These are phyloP conservation scores for Ceratocystis destructans DNA, from an alignment of 2,329 filamentous ascomycete genomes.

Conservation along the genomic window DNA sequence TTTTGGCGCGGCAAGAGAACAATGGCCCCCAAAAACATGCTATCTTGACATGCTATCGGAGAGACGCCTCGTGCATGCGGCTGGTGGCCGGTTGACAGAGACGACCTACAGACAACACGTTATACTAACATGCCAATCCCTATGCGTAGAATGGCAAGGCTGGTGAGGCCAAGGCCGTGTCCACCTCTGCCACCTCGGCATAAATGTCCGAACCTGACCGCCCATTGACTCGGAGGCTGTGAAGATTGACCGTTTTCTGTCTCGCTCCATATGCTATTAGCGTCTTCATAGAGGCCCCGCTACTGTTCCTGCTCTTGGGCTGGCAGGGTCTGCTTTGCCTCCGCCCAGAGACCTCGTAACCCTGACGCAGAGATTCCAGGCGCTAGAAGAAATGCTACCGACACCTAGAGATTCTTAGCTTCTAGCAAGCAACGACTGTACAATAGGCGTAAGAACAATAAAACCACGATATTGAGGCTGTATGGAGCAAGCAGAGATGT, in stretches of 20 bases:
- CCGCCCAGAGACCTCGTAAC: background rate
- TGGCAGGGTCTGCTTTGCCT: background rate
- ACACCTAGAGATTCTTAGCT: background rate
- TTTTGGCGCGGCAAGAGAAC: too few relatives aligned
- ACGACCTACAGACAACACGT: background rate
- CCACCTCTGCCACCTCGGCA: conserved; percentile 31
- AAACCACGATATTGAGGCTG: background rate
- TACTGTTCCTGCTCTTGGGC: background rate
- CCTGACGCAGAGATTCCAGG: background rate
- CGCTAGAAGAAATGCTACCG: background rate
- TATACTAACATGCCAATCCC: conserved; percentile 20
- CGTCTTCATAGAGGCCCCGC: background rate
- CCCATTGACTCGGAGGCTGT: background rate
- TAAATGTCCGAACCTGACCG: conserved; percentile 4
- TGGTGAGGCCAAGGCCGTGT: conserved; percentile 60
- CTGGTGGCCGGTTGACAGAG: background rate
- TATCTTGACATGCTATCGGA: too few relatives aligned
- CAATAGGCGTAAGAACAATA: conserved; percentile 13
- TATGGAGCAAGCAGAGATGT: background rate
- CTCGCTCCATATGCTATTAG: background rate
- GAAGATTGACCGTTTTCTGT: background rate
- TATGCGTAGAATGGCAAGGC: conserved; percentile 69
- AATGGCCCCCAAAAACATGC: too few relatives aligned
- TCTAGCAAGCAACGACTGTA: conserved; percentile 8
- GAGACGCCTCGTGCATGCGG: too few relatives aligned